These are phyloP conservation scores for Pichia sp. DNA, from an alignment of 1,139 yeast genomes.

Conservation along the genomic window DNA sequence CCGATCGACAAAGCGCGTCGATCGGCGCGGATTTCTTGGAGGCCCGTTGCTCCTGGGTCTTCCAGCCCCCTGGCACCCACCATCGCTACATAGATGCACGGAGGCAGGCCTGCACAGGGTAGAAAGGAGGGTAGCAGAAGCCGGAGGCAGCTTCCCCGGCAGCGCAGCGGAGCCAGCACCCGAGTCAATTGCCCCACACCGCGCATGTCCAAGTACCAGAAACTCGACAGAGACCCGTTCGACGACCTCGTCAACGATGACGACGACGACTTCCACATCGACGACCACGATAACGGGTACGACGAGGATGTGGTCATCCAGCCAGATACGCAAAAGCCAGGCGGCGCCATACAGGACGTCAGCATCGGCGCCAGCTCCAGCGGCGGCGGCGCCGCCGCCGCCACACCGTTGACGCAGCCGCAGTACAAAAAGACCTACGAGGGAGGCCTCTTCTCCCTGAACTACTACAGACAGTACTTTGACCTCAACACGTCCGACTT, in stretches of 20 bases:
- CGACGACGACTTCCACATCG: background rate
- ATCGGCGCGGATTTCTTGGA: no score
- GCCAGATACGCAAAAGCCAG: background rate
- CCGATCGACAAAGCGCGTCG: no score
- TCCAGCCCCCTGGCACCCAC: no score
- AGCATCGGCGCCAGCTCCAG: background rate
- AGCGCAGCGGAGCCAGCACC: no score
- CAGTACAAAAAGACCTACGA: slow-evolving; percentile 24
- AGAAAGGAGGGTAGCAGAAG: no score
- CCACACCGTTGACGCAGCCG: slow-evolving; percentile 3
- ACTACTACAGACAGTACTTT: slow-evolving; percentile 55
- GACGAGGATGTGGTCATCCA: background rate
- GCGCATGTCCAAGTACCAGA: slow-evolving; percentile 20
- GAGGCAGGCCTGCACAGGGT: no score
- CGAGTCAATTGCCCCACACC: background rate
- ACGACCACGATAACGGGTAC: background rate
- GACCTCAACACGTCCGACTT: slow-evolving; percentile 64
- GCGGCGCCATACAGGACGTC: background rate
- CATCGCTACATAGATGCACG: no score
- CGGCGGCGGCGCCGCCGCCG: background rate
- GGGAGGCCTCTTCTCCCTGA: slow-evolving; percentile 50
- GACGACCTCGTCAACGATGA: background rate
- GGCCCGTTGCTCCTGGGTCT: no score
- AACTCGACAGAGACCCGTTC: slow-evolving; percentile 7
- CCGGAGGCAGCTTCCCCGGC: no score